Evolutionary conservation across 257 asterid species (phyloP), one percentile per base, ranked within the genome.

Genomic region (Solanum virginianum): DNA sequence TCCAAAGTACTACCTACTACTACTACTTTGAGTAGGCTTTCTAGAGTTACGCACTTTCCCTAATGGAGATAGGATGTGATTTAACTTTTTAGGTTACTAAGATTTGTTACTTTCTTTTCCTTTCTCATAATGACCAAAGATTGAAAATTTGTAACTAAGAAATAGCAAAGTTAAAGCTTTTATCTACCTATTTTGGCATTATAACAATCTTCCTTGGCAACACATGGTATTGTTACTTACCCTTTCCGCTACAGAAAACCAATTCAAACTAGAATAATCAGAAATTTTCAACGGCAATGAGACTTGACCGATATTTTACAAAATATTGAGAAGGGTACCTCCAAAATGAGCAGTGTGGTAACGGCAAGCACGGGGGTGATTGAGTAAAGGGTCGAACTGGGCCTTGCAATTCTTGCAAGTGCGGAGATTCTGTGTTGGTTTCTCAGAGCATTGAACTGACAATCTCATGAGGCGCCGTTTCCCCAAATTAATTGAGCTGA

Each of bases 341-440:
- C 99, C 98, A 72, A 93, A 96, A 92, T 96, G 99, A 62, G 99
- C 94, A 70, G 97, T 83, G 87, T 96, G 99, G 88, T 87, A 90
- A 77, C 95, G 89, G 90, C 99, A 96, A 88, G 99, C 93, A 26
- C 91, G 93, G 57, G 96, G 96, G 87, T 96, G 91, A 87, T 96
- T 96, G 83, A 92, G 95, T 86, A 86, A 60, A 85, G 98, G 98
- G 59, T 96, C 97, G 90, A 92, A 96, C 90, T 94, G 98, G 65
- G 88, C 80, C 90, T 95, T 96, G 93, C 99, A 96, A 85, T 91
- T 89, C 91, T 89, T 93, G 93, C 99, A 96, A 51, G 98, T 95
- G 90, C 98, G 87, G 68, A 84, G 84, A n/a, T 62, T 72, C 80
- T 87, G 89, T 54, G 86, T 69, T 59, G 86, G 87, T 65, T 92